Conservation (phyloP, 805 yeast genomes). For the Cyberlindnera xishuangbannaensis region DNA sequence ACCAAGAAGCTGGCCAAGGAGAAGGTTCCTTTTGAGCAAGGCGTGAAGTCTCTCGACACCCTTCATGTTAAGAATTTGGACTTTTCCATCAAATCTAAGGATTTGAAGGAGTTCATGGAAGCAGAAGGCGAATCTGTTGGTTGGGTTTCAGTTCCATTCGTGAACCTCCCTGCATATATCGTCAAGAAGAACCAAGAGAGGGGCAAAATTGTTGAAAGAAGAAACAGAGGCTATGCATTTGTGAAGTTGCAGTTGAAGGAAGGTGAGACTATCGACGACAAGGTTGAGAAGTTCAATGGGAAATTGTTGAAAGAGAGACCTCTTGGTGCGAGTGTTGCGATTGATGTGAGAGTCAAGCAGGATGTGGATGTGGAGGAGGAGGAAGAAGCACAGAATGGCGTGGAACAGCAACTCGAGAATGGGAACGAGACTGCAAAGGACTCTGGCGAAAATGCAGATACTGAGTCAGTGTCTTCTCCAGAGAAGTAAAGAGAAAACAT, state of each 20-base stretch:
- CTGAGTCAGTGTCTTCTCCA: too few relatives aligned
- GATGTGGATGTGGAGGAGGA: slow-evolving; percentile 7
- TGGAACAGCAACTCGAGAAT: too few relatives aligned
- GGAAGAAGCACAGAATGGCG: slow-evolving; percentile 1
- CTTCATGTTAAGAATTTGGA: slow-evolving; percentile 58
- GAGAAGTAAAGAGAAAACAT: too few relatives aligned
- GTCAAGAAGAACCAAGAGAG: slow-evolving; percentile 38
- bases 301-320: slow-evolving; percentile 58
- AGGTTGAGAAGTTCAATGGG: slow-evolving; percentile 65
- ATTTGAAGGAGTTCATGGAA: slow-evolving; percentile 44
- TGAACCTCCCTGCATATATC: slow-evolving; percentile 38
- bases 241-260: slow-evolving; percentile 37
- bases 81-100: slow-evolving; percentile 51
- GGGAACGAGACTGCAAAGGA: too few relatives aligned
- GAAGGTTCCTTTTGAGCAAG: slow-evolving; percentile 31
- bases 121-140: slow-evolving; percentile 42
- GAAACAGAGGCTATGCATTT: slow-evolving; percentile 60
- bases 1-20: slow-evolving; percentile 16
- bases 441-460: too few relatives aligned
- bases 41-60: slow-evolving; percentile 41
- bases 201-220: slow-evolving; percentile 40
- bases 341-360: slow-evolving; percentile 41
- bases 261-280: slow-evolving; percentile 49
- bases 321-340: slow-evolving; percentile 66
- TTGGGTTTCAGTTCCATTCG: slow-evolving; percentile 56